Conservation (phyloP, 140 eudicot species). For the Erigeron philadelphicus region DNA sequence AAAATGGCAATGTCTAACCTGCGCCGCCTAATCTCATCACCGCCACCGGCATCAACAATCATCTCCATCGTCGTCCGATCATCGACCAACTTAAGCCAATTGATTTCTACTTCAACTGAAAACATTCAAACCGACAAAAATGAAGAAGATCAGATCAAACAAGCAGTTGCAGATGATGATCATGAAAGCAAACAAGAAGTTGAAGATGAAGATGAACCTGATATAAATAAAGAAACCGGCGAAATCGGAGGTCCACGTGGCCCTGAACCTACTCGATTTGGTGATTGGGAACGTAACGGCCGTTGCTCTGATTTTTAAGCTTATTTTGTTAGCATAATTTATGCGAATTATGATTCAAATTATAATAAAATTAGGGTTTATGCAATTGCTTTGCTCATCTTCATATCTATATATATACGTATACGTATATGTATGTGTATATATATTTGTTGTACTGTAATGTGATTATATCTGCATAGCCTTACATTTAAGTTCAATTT, state of each 20-base stretch:
- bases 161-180: slow-evolving; percentile 2
- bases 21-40: slow-evolving; percentile 42
- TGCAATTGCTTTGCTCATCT: no score
- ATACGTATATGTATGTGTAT: no score
- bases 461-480: no score
- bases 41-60: slow-evolving; percentile 22
- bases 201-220: slow-evolving; percentile 32
- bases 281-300: slow-evolving; percentile 89
- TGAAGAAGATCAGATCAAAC: slow-evolving; percentile 12
- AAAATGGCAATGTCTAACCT: slow-evolving; percentile 38
- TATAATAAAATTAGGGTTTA: no score
- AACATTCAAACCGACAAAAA: slow-evolving; percentile 17
- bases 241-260: slow-evolving; percentile 83
- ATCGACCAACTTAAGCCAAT: slow-evolving; percentile 27
- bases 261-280: slow-evolving; percentile 86
- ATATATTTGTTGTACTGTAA: no score
- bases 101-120: slow-evolving; percentile 33
- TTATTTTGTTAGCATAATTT: no score
- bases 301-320: slow-evolving; percentile 74
- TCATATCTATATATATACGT: no score
- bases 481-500: no score
- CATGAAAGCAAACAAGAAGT: slow-evolving; percentile 27
- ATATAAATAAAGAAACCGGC: slow-evolving; percentile 51
- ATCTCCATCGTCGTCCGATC: slow-evolving; percentile 25
- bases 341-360: no score